Conservation (phyloP, 768 basidiomycete species). For the Phylloporus sp. region DNA sequence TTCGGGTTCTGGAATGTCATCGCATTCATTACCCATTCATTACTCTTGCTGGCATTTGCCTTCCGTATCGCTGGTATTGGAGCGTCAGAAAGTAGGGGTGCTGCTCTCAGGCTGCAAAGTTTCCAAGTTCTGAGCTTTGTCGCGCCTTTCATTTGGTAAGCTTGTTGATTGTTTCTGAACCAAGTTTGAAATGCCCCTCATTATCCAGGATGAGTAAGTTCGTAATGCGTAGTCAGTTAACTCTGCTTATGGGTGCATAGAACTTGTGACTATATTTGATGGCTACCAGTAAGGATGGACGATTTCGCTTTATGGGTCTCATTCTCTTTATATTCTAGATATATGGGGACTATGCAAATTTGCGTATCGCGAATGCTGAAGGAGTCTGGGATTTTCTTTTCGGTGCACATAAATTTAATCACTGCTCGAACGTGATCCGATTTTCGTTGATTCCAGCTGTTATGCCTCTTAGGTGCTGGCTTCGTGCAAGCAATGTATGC, state of each 20-base stretch:
- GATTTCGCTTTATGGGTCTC: not conserved
- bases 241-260: slow-evolving; percentile 33
- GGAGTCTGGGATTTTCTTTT: slow-evolving; percentile 91
- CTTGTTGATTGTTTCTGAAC: slow-evolving; percentile 1
- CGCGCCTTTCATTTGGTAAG: slow-evolving; percentile 82
- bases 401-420: slow-evolving; percentile 41
- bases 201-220: slow-evolving; percentile 72
- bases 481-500: slow-evolving; percentile 88
- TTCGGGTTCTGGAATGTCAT: slow-evolving; percentile 76
- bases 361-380: slow-evolving; percentile 90
- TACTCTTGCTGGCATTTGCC: slow-evolving; percentile 69
- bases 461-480: slow-evolving; percentile 78
- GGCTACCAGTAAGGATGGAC: slow-evolving; percentile 57
- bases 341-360: slow-evolving; percentile 91
- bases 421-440: not conserved
- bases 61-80: slow-evolving; percentile 60
- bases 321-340: slow-evolving; percentile 37
- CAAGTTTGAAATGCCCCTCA: not conserved
- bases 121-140: slow-evolving; percentile 90
- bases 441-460: slow-evolving; percentile 42
- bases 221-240: not conserved
- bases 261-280: slow-evolving; percentile 75
- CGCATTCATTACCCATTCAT: slow-evolving; percentile 63
- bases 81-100: slow-evolving; percentile 31
- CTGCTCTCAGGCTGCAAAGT: slow-evolving; percentile 51